phyloP scores from a whole-genome alignment of 2,329 filamentous ascomycete species.

The Tympanopsis confertula region DNA sequence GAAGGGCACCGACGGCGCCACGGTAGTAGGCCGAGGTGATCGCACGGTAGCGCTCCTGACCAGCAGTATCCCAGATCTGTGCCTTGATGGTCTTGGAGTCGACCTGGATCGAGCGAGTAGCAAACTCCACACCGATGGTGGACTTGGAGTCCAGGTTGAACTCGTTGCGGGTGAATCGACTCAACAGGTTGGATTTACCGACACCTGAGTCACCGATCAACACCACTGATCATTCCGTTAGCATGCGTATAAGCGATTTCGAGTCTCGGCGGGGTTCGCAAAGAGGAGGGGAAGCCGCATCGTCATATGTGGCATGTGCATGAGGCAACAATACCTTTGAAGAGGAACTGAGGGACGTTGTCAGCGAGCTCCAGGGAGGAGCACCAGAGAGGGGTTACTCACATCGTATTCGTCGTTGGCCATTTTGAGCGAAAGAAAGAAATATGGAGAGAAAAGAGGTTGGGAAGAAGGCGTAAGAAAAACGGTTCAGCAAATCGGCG shows the following conservation, averaged over 20 bases:
- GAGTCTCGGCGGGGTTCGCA: background rate
- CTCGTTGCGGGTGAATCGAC: constrained; percentile 98
- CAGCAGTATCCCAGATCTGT: constrained; percentile 99
- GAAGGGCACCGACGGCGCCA: constrained; percentile 88
- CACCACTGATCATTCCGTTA: constrained; percentile 54
- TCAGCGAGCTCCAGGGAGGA: constrained; percentile 4
- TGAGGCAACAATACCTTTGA: constrained; percentile 19
- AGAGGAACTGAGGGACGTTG: constrained; percentile 7
- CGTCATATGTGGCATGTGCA: constrained; percentile 35
- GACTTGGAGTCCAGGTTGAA: constrained; percentile 99
- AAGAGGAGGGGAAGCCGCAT: constrained; percentile 1
- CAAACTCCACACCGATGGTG: constrained; percentile 98
- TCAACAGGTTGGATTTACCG: constrained; percentile 99
- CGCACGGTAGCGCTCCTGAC: constrained; percentile 96
- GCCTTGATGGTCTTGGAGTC: constrained; percentile 99
- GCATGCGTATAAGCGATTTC: constrained; percentile 15
- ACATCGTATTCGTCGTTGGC: constrained; percentile 99
- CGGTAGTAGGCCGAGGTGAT: constrained; percentile 99
- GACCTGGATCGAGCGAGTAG: constrained; percentile 95
- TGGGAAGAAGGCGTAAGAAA: no score
- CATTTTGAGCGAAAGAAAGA: constrained; percentile 45
- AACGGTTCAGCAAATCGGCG: no score
- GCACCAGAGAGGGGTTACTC: constrained; percentile 29
- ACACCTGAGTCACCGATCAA: constrained; percentile 98
- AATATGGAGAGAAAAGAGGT: background rate